Percentiles rank a stretch among this genome's conserved stretches.
Conservation (phyloP, 78 protist species). For the Dictyostelium intermedium region DNA sequence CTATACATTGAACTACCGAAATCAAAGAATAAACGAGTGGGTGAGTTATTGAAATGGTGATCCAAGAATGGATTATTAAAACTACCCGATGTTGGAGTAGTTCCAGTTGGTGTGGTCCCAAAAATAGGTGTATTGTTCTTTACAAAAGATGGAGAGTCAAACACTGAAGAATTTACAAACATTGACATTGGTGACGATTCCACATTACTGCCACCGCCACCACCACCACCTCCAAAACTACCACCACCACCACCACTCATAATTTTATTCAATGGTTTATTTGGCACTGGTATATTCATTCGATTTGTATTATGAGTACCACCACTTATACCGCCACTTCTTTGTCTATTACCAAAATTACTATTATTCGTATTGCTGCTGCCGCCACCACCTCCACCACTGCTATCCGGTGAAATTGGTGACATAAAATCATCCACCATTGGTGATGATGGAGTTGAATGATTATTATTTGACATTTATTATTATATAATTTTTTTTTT, state of each 20-base stretch:
- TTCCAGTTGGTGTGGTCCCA: neutral
- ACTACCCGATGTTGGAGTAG: neutral
- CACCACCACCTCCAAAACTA: neutral
- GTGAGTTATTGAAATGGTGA: slow-evolving; percentile 11
- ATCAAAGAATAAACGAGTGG: slow-evolving; percentile 28
- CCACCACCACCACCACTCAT: neutral
- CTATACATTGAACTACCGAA: slow-evolving; percentile 26
- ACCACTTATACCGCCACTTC: neutral
- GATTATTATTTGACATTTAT: neutral
- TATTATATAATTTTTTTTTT: too few relatives aligned
- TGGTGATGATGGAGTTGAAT: neutral
- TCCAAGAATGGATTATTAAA: slow-evolving; percentile 31
- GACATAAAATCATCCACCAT: slow-evolving; percentile 13
- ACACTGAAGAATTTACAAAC: slow-evolving; percentile 45
- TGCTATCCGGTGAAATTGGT: neutral
- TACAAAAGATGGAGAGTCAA: slow-evolving; percentile 44
- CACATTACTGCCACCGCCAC: neutral
- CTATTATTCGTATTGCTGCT: neutral
- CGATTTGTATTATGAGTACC: neutral
- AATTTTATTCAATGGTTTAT: neutral
- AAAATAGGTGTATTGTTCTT: neutral
- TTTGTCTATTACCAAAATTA: neutral
- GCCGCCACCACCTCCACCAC: neutral
- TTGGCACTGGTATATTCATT: slow-evolving; percentile 4
- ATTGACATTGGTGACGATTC: slow-evolving; percentile 59